phyloP scores from a whole-genome alignment of 169 alveolate genomes.

The Besnoitia besnoiti region DNA sequence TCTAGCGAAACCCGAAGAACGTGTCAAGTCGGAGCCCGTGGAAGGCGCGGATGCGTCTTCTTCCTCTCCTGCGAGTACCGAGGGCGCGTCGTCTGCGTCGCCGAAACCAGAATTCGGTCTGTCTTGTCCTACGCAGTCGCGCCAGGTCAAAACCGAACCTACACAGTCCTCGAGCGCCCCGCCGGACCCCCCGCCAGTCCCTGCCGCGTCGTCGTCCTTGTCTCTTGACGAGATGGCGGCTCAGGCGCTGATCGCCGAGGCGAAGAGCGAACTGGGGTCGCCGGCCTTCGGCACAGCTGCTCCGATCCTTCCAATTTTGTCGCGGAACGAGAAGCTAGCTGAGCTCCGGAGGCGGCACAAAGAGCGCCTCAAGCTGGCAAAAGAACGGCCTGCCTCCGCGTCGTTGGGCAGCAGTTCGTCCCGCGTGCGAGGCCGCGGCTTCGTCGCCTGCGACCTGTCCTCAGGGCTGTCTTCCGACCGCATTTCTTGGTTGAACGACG shows the following conservation, averaged over 20 bases:
- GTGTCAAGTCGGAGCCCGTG: not conserved
- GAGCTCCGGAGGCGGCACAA: conserved; percentile 19
- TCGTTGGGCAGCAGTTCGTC: conserved; percentile 15
- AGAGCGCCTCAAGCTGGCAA: not conserved
- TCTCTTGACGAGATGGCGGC: conserved; percentile 59
- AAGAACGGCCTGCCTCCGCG: not conserved
- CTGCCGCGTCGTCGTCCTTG: conserved; percentile 25
- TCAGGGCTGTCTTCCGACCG: not conserved
- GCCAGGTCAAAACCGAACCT: not conserved
- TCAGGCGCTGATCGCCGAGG: conserved; percentile 12
- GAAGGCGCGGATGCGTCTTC: not conserved
- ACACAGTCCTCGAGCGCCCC: not conserved
- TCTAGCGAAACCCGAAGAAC: not conserved
- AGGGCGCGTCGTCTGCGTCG: not conserved
- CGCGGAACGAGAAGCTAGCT: conserved; percentile 35
- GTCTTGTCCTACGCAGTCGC: not conserved
- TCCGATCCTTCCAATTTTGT: conserved; percentile 14
- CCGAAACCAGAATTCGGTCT: not conserved
- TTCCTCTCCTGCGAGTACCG: not conserved
- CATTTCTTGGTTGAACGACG: not conserved
- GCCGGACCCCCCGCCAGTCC: not conserved
- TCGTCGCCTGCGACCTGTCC: not conserved
- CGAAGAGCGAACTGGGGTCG: not conserved
- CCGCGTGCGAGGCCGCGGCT: not conserved
- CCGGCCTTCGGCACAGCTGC: not conserved